Evolutionary conservation across 257 asterid species (phyloP).

Genomic region (Rubia yunnanensis): DNA sequence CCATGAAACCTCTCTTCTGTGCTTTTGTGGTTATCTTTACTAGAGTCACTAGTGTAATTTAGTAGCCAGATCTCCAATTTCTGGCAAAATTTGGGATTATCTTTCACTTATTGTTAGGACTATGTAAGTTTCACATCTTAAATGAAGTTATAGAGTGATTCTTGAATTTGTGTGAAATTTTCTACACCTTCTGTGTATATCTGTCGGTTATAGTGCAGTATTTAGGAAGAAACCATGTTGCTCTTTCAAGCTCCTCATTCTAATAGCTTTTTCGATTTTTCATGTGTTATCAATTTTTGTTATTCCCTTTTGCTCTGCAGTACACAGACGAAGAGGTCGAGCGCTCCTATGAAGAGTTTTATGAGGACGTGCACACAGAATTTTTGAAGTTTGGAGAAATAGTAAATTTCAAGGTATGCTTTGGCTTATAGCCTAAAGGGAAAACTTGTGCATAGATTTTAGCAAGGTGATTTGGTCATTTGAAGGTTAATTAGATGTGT

Average conservation of each 20-base stretch:
- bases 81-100: background rate
- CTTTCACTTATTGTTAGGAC: background rate
- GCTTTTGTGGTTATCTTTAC: background rate
- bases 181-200: slow-evolving; percentile 10
- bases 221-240: background rate
- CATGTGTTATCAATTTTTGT: slow-evolving; percentile 23
- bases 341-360: slow-evolving; percentile 79
- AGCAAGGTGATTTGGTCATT: background rate
- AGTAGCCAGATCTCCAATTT: background rate
- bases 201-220: background rate
- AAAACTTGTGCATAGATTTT: background rate
- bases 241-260: background rate
- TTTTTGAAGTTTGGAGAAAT: slow-evolving; percentile 92
- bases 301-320: slow-evolving; percentile 43
- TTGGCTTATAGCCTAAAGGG: background rate
- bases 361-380: slow-evolving; percentile 97
- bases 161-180: background rate
- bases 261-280: background rate
- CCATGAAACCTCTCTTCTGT: background rate
- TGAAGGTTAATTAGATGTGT: background rate
- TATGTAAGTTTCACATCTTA: background rate
- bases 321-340: slow-evolving; percentile 88
- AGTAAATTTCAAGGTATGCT: slow-evolving; percentile 79
- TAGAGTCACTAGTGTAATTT: background rate
- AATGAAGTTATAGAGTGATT: background rate